Evolutionary conservation across 345 rosid genomes (phyloP).

Genomic region (Luvunga scandens): DNA sequence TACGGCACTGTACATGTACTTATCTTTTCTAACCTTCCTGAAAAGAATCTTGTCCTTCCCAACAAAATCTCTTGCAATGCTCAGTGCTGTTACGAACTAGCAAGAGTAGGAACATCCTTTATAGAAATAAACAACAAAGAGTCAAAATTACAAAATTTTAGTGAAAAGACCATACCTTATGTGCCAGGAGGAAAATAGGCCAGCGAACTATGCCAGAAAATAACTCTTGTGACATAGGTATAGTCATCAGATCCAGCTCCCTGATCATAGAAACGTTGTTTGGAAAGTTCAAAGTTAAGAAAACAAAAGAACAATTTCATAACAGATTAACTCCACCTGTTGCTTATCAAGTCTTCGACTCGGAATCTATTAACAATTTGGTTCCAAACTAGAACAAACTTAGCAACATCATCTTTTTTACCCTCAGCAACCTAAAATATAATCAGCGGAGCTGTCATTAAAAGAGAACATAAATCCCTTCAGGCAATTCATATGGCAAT

Average conservation of each 20-base stretch:
- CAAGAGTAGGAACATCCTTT: constrained; percentile 32
- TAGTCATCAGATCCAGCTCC: constrained; percentile 88
- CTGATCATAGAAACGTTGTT: constrained; percentile 35
- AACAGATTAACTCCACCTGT: constrained; percentile 43
- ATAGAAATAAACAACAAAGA: constrained; percentile 22
- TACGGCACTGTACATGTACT: constrained; percentile 80
- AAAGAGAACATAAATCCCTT: not conserved
- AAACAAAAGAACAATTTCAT: not conserved
- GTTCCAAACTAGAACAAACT: constrained; percentile 92
- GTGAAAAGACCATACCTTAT: constrained; percentile 51
- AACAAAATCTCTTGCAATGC: constrained; percentile 73
- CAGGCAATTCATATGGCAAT: not conserved
- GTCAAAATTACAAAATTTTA: constrained; percentile 3
- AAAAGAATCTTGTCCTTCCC: constrained; percentile 67
- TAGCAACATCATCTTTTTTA: constrained; percentile 55
- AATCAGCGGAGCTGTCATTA: constrained; percentile 5
- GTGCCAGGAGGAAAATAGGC: constrained; percentile 94
- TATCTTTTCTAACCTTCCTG: constrained; percentile 72
- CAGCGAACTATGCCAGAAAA: constrained; percentile 65
- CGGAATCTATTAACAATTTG: constrained; percentile 74
- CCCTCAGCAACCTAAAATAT: constrained; percentile 43
- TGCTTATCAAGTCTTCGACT: constrained; percentile 90
- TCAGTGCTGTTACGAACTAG: constrained; percentile 80
- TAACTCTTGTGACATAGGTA: constrained; percentile 68
- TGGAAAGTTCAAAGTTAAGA: constrained; percentile 3